Conservation (phyloP, 148 eudicot species). For the Fagopyrum tataricum region DNA sequence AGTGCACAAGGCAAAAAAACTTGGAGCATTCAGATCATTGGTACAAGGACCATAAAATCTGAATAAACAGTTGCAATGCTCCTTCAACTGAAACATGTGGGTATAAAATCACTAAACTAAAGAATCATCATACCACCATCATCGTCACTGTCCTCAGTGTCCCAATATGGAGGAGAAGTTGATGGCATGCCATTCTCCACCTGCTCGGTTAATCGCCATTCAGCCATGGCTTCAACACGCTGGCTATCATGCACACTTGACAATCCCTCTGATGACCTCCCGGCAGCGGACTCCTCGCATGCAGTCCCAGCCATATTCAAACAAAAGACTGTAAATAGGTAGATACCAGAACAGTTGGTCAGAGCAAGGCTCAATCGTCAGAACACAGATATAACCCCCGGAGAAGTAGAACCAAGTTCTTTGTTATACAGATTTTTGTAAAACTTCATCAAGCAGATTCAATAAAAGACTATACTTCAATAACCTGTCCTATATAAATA, state of each 20-base stretch:
- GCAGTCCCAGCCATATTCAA: constrained; percentile 63
- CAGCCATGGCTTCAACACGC: constrained; percentile 64
- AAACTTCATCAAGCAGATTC: background rate
- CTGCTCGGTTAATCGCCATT: constrained; percentile 88
- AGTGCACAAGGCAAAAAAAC: background rate
- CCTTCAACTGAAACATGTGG: background rate
- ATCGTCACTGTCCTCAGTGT: constrained; percentile 66
- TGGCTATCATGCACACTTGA: constrained; percentile 55
- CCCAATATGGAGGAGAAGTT: constrained; percentile 94
- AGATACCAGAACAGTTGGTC: background rate
- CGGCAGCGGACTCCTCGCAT: constrained; percentile 54
- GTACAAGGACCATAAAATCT: background rate
- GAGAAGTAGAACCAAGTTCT: constrained; percentile 5
- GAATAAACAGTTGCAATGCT: background rate
- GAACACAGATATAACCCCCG: background rate
- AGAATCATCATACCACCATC: constrained; percentile 39
- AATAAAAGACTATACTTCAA: background rate
- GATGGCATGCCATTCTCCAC: constrained; percentile 79
- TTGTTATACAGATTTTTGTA: background rate
- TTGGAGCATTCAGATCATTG: background rate
- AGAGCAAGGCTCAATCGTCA: too few relatives aligned
- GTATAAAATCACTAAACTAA: background rate
- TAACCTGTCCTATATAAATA: background rate
- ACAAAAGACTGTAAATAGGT: constrained; percentile 23
- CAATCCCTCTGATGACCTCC: constrained; percentile 46